These are phyloP conservation scores for Thelonectria blattea DNA, from an alignment of 2,329 filamentous ascomycete species.

Conservation along the genomic window DNA sequence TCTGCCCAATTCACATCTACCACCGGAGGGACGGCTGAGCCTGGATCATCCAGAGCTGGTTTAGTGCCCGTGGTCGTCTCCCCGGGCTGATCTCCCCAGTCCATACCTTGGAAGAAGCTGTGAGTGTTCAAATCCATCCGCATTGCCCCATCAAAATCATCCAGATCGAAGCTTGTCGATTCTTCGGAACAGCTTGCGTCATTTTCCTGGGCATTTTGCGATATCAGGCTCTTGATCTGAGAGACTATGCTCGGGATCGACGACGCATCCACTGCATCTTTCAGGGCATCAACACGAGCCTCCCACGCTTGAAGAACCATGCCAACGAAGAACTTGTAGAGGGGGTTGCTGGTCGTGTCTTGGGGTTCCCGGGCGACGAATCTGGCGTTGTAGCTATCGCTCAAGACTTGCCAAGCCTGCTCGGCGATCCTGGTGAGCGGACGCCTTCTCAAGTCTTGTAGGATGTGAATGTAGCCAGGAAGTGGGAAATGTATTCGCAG, in stretches of 20 bases:
- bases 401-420: conserved; percentile 5
- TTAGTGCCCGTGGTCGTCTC: not conserved
- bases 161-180: not conserved
- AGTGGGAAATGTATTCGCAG: conserved; percentile 11
- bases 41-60: not conserved
- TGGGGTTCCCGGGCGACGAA: not conserved
- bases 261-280: not conserved
- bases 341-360: not conserved
- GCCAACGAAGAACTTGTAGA: conserved; percentile 1
- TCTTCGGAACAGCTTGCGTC: not conserved
- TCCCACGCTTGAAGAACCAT: conserved; percentile 12
- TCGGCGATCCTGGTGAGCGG: not conserved
- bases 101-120: not conserved
- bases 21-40: not conserved
- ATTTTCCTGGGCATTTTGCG: not conserved
- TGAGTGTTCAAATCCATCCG: not conserved
- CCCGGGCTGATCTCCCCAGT: not conserved
- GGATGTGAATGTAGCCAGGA: conserved; percentile 11
- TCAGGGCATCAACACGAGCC: not conserved
- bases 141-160: not conserved
- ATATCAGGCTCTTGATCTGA: not conserved
- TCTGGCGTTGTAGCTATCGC: not conserved
- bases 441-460: conserved; percentile 4
- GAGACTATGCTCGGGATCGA: not conserved
- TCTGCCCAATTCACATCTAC: not conserved